Percentiles rank a stretch among this genome's conserved stretches.
Conservation (phyloP, 768 basidiomycete genomes). For the Rhizopogon rudus region DNA sequence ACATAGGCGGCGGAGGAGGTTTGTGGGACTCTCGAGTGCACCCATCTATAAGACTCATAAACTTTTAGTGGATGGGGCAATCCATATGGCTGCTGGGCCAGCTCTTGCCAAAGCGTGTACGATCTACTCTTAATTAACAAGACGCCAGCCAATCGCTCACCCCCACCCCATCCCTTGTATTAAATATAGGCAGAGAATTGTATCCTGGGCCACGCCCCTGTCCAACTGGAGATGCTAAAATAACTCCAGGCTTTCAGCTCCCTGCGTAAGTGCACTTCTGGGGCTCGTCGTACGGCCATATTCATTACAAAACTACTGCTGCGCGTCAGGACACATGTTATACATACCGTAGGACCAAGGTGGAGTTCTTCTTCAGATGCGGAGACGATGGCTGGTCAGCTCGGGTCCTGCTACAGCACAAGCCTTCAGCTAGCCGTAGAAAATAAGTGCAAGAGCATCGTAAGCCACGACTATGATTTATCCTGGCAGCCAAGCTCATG, state of each 20-base stretch:
- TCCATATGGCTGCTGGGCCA: constrained; percentile 72
- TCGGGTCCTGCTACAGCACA: constrained; percentile 64
- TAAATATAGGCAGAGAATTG: background rate
- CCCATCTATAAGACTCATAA: background rate
- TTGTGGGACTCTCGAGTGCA: constrained; percentile 14
- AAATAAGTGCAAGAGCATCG: constrained; percentile 59
- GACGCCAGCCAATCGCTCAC: background rate
- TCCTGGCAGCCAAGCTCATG: background rate
- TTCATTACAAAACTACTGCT: background rate
- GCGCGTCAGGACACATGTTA: constrained; percentile 53
- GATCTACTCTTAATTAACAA: background rate
- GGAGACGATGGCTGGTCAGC: constrained; percentile 43
- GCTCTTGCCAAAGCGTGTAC: constrained; percentile 33
- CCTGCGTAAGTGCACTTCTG: constrained; percentile 55
- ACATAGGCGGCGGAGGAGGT: constrained; percentile 77
- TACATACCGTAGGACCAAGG: constrained; percentile 80
- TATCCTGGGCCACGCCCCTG: constrained; percentile 32
- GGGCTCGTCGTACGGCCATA: too few relatives aligned
- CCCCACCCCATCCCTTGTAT: background rate
- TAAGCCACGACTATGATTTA: constrained; percentile 20
- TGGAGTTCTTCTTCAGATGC: constrained; percentile 38
- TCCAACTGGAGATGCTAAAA: constrained; percentile 69
- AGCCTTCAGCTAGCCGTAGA: constrained; percentile 60
- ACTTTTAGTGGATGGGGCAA: constrained; percentile 71
- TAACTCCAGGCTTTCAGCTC: constrained; percentile 71